These are phyloP conservation scores for Zygoascus flipseniorum DNA, from an alignment of 805 yeast species.

Conservation along the genomic window DNA sequence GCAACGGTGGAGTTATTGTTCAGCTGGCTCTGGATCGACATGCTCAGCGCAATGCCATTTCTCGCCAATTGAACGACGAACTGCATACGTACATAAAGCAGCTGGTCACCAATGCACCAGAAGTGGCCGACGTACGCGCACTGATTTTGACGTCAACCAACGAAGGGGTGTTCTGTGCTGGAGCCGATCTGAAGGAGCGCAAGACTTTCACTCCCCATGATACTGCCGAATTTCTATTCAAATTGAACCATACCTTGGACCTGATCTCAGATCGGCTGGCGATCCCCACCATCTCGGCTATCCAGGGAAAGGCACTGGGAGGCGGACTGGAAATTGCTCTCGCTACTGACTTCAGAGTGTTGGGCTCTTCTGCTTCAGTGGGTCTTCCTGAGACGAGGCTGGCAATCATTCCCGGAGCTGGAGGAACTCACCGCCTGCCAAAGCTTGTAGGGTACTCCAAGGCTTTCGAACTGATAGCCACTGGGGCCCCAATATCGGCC, in stretches of 20 bases:
- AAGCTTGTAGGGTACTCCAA: slow-evolving; percentile 33
- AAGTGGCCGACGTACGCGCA: slow-evolving; percentile 15
- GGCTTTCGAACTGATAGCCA: slow-evolving; percentile 34
- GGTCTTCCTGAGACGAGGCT: slow-evolving; percentile 38
- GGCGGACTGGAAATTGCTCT: slow-evolving; percentile 40
- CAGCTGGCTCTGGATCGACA: slow-evolving; percentile 25
- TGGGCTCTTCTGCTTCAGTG: slow-evolving; percentile 28
- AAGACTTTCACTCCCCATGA: slow-evolving; percentile 23
- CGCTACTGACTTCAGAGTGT: slow-evolving; percentile 33
- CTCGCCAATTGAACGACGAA: slow-evolving; percentile 22
- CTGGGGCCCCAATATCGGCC: slow-evolving; percentile 32
- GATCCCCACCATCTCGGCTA: slow-evolving; percentile 37
- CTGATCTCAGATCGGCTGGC: slow-evolving; percentile 22
- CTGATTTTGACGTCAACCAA: slow-evolving; percentile 22
- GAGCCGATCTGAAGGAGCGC: slow-evolving; percentile 37
- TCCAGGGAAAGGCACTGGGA: slow-evolving; percentile 37
- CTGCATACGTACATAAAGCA: slow-evolving; percentile 16
- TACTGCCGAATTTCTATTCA: slow-evolving; percentile 21
- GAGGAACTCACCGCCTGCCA: slow-evolving; percentile 37
- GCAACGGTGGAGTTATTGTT: slow-evolving; percentile 11
- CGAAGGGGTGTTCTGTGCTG: slow-evolving; percentile 28
- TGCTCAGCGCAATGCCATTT: slow-evolving; percentile 26
- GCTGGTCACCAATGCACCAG: slow-evolving; percentile 13
- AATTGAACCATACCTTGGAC: slow-evolving; percentile 26
- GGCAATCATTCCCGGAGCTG: slow-evolving; percentile 42